Base-by-base conservation (phyloP, 441 rosid species). In the Adansonia madagascariensis region DNA sequence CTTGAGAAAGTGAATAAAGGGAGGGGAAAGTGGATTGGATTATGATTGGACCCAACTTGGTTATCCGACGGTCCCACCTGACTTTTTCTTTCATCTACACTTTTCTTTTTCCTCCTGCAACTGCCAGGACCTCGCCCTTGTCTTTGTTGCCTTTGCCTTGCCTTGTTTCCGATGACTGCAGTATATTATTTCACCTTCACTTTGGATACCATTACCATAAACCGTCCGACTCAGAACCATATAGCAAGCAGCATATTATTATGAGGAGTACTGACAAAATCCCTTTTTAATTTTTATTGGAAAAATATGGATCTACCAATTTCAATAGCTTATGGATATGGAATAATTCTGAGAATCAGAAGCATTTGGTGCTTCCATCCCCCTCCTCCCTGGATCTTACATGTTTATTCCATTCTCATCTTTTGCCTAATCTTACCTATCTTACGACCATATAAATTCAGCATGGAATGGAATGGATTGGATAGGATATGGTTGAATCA, bases 11-110 rank as follows among this genome's bases (percentile, higher is more conserved):
- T 8, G 47, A 15, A 31, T 14, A 49, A 69, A 41, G 6, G 50
- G 47, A 2, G 11, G 20, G 2, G 39, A 39, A 64, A 35, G 49
- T 64, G 70, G 70, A 47, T 69, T 22, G 56, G 43, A 69, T 20
- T 47, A 14, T 49, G 60, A 71, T 50, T 50, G 61, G 47, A 52
- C 62, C 75, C 62, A 53, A 71, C 27, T 31, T 52, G 62, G 62
- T 53, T 71, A 1, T 14, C 9, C 61, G 22, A 4, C 18, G 20
- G 61, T 18, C 74, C 74, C 43, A 70, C 61, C 22, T 50, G 8
- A 67, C 55, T n/a, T 46, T 50, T 52, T 12, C 27, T 43, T 63
- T 15, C 1, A 39, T 17, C 46, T 12, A 31, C 39, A 2, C 47
- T 27, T 62, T 62, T 8, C 39, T 3, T 31, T 31, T 31, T 3